phyloP scores from a whole-genome alignment of 257 asterid genomes.

The Dorcoceras hygrometricum region DNA sequence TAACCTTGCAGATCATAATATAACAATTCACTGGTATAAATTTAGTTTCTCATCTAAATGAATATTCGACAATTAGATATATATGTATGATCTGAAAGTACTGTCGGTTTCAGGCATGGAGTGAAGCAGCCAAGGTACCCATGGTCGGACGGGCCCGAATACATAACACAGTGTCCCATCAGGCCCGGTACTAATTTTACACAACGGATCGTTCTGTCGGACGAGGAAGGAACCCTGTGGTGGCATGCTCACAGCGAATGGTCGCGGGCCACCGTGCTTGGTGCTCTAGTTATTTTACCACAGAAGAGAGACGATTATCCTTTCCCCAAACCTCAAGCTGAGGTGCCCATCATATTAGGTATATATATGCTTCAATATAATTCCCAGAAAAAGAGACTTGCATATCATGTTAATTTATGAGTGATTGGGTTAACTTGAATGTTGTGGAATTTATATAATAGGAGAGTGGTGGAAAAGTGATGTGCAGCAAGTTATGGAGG shows the following conservation, averaged over 20 bases:
- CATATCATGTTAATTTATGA: too few relatives aligned
- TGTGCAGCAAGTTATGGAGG: conserved; percentile 27
- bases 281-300: conserved; percentile 42
- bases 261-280: conserved; percentile 51
- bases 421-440: too few relatives aligned
- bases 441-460: conserved; percentile 16
- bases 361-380: too few relatives aligned
- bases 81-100: too few relatives aligned
- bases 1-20: conserved; percentile 35
- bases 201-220: conserved; percentile 38
- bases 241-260: conserved; percentile 62
- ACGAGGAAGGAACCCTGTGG: conserved; percentile 52
- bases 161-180: conserved; percentile 53
- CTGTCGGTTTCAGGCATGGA: conserved; percentile 45
- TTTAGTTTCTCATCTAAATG: too few relatives aligned
- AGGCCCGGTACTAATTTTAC: conserved; percentile 37
- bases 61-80: too few relatives aligned
- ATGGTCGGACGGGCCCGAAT: conserved; percentile 61
- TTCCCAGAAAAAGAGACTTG: too few relatives aligned
- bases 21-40: conserved; percentile 49
- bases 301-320: conserved; percentile 29
- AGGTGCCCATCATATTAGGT: conserved; percentile 57
- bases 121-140: conserved; percentile 48
- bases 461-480: conserved; percentile 69
- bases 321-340: conserved; percentile 39